These are phyloP conservation scores for Dendrothele bispora DNA, from an alignment of 768 basidiomycete species.

Conservation along the genomic window DNA sequence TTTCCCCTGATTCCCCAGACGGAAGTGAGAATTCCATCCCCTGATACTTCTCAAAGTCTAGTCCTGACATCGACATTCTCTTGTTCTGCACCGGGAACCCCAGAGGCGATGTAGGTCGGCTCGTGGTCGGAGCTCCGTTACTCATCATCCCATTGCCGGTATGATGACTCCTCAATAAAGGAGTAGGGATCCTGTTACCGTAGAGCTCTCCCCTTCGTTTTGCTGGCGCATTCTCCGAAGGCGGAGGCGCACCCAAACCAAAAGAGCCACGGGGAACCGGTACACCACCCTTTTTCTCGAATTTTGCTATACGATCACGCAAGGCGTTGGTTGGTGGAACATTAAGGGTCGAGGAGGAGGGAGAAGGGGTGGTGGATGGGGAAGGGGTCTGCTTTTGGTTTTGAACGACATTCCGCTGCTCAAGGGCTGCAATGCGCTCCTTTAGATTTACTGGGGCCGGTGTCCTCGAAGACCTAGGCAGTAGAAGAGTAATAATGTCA, in stretches of 20 bases:
- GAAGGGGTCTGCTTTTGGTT: constrained; percentile 10
- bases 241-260: constrained; percentile 64
- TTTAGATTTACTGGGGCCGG: constrained; percentile 57
- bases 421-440: constrained; percentile 81
- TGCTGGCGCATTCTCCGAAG: constrained; percentile 41
- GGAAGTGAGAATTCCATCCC: constrained; percentile 28
- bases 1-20: constrained; percentile 16
- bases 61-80: background rate
- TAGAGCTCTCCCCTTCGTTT: constrained; percentile 67
- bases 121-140: background rate
- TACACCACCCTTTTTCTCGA: constrained; percentile 75
- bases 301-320: constrained; percentile 76
- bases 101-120: constrained; percentile 5
- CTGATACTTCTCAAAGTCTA: background rate
- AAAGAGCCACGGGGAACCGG: constrained; percentile 78
- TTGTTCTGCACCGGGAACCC: background rate
- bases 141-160: constrained; percentile 12
- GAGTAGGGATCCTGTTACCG: constrained; percentile 66
- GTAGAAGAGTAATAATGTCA: background rate
- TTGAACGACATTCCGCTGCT: constrained; percentile 52
- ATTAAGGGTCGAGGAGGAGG: background rate
- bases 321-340: constrained; percentile 21
- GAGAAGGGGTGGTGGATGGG: constrained; percentile 10
- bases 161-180: constrained; percentile 32
- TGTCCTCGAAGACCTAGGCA: constrained; percentile 28